Conservation (phyloP, 306 rosid species). For the Vigna reflexopilosa region DNA sequence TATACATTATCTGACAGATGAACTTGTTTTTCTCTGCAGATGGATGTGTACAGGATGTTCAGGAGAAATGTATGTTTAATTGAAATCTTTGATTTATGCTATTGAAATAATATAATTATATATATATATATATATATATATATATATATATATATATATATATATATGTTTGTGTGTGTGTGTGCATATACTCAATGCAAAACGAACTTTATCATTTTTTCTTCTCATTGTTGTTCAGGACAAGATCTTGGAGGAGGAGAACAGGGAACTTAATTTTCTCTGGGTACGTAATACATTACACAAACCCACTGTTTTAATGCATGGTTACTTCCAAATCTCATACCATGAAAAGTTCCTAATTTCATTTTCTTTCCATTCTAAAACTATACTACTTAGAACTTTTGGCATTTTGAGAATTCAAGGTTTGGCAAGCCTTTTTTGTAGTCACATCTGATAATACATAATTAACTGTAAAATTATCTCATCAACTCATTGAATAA, state of each 20-base stretch:
- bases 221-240: conserved; percentile 38
- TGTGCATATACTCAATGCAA: neutral
- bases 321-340: neutral
- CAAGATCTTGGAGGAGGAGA: conserved; percentile 64
- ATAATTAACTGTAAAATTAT: neutral
- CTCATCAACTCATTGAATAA: neutral
- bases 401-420: neutral
- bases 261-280: conserved; percentile 58
- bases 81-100: neutral
- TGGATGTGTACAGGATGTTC: conserved; percentile 48
- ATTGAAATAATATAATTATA: neutral
- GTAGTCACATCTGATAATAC: neutral
- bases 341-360: neutral
- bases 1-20: conserved; percentile 5
- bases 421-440: neutral
- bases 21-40: conserved; percentile 47
- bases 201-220: neutral
- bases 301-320: neutral
- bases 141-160: too few species aligned
- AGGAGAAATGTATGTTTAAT: conserved; percentile 59
- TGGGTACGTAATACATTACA: conserved; percentile 51
- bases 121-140: too few species aligned
- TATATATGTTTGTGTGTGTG: too few species aligned
- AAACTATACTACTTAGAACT: neutral
- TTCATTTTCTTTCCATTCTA: neutral